phyloP scores from a whole-genome alignment of 345 rosid species.

The Populus deltoides region DNA sequence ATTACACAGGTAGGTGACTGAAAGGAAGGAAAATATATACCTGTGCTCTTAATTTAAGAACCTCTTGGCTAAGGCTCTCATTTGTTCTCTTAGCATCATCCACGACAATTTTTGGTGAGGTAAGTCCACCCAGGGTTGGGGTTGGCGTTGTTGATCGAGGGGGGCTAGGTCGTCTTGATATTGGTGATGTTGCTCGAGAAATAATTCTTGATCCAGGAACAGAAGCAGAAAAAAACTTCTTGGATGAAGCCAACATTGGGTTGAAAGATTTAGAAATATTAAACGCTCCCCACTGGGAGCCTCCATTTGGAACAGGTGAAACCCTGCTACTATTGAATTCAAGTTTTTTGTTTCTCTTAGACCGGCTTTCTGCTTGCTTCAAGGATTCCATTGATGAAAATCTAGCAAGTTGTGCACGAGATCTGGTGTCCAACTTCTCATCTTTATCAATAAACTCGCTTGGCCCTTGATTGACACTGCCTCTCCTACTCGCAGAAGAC shows the following conservation, averaged over 20 bases:
- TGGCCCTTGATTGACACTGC: conserved; percentile 60
- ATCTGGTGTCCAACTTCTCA: conserved; percentile 75
- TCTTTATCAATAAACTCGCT: conserved; percentile 61
- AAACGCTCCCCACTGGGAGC: conserved; percentile 83
- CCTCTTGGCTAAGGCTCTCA: conserved; percentile 83
- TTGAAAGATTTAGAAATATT: conserved; percentile 73
- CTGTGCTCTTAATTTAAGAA: conserved; percentile 85
- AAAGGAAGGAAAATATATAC: conserved; percentile 31
- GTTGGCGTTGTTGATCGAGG: conserved; percentile 99
- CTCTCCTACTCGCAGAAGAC: conserved; percentile 73
- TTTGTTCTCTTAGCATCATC: conserved; percentile 78
- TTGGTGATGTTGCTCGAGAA: conserved; percentile 98
- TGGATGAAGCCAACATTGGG: conserved; percentile 90
- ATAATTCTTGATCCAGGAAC: conserved; percentile 99
- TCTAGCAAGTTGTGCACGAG: conserved; percentile 76
- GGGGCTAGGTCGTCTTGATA: conserved; percentile 89
- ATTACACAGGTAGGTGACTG: neutral
- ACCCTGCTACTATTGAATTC: conserved; percentile 96
- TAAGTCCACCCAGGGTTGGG: conserved; percentile 86
- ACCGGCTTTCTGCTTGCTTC: conserved; percentile 66
- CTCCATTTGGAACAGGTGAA: conserved; percentile 87
- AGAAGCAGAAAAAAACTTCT: conserved; percentile 95
- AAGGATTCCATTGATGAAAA: conserved; percentile 81
- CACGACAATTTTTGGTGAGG: conserved; percentile 67
- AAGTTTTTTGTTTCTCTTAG: conserved; percentile 80